Evolutionary conservation across 139 green algal genomes (phyloP).

Genomic region (Mesotaenium endlicherianum): DNA sequence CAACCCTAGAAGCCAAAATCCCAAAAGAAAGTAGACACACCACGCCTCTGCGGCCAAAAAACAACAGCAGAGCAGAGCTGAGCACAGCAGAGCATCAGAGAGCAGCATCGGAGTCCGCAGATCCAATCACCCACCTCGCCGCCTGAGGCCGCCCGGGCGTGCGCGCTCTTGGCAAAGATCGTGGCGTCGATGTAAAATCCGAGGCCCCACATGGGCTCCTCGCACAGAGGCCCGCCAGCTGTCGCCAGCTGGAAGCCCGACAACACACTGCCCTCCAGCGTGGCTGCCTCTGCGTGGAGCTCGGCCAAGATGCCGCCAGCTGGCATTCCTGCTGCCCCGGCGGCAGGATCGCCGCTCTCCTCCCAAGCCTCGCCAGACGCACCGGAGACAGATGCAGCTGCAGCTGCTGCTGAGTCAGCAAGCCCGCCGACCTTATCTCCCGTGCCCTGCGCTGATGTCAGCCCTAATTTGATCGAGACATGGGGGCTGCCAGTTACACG

Average conservation of each 20-base stretch:
- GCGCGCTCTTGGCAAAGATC: no score
- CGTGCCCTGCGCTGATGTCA: background rate
- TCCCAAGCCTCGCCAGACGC: background rate
- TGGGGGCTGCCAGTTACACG: background rate
- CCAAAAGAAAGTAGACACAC: background rate
- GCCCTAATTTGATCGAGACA: constrained; percentile 28
- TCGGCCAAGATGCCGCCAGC: no score
- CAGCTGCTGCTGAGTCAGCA: background rate
- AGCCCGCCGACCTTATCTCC: background rate
- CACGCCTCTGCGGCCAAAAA: background rate
- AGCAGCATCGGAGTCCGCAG: no score
- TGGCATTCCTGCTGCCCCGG: no score
- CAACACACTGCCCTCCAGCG: constrained; percentile 57
- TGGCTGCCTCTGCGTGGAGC: constrained; percentile 18
- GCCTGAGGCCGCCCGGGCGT: no score
- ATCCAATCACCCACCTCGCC: no score
- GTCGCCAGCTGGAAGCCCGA: constrained; percentile 88
- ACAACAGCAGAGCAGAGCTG: background rate
- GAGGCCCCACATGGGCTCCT: constrained; percentile 93
- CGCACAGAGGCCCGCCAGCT: constrained; percentile 85
- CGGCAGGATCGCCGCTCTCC: background rate
- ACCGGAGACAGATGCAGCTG: no score
- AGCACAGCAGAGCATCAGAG: no score
- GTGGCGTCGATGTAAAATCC: constrained; percentile 72
- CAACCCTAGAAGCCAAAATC: background rate